Evolutionary conservation across 2,329 filamentous ascomycete genomes (phyloP), one percentile per base, ranked within the genome.

Genomic region (Diplocarpon rosae): DNA sequence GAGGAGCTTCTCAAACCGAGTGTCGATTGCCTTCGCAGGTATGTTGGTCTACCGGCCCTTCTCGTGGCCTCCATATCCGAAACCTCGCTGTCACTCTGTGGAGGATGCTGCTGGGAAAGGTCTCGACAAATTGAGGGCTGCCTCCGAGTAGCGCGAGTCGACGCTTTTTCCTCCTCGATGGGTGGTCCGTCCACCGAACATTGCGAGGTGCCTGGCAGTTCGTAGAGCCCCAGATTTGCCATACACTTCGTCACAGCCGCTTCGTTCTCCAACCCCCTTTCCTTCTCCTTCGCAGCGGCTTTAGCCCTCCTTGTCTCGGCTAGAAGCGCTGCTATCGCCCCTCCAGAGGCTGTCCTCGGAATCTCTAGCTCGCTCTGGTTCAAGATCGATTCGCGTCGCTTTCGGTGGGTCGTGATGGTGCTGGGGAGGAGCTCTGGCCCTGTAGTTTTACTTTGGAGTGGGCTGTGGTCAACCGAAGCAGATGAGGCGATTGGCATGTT

Each of bases 391-490:
- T 59, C 59, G 5, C 58, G 54, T 12, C 59, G 54, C 36, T 55
- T 59, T 40, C 60, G 43, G 27, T 62, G 60, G 2, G 56, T 59
- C 29, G 57, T 57, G 16, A 59, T 57, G 34, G 51, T 56, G 35
- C 52, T 56, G 2, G 55, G 53, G 28, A 59, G 28, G 12, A 45
- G 39, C 12, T 57, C 54, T 3, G 48, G 28, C 10, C 43, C 44
- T 1, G 49, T 34, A 6, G 45, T 51, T 47, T 61, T 62, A 17
- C 50, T 47, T 33, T 51, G 50, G 13, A 62, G 50, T 2, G 60
- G 60, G 29, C 60, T 62, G n/a, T 57, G 56, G 11, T 60, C 58
- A 8, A 56, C 39, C 17, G 51, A 52, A 27, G 46, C 47, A 13
- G 50, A 48, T 12, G 55, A 54, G 30, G 53, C 53, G 7, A 46